Base-by-base conservation (phyloP, 352 stramenopile genomes). In the Pythium pyrilobum region DNA sequence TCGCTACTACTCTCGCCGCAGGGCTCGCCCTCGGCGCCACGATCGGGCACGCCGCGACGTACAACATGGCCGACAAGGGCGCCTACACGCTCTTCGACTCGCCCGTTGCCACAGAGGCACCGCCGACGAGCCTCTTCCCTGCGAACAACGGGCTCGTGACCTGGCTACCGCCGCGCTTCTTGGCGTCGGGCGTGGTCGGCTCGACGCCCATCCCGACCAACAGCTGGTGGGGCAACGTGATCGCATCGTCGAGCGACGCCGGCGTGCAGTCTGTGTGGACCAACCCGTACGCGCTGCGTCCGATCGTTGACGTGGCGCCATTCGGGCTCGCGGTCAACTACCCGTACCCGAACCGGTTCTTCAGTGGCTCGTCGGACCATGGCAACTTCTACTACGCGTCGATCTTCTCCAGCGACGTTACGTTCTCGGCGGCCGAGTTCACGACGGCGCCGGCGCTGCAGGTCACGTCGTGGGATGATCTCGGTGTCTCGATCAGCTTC, bases 221-320 rank as follows among this genome's bases (percentile, higher is more conserved):
- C 56, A 70, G 83, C 46, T 89, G 78, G 78, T 89, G 78, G 78
- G 75, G 73, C 40, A 89, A 87, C 56, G 64, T 89, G 20, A 89
- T 89, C 52, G 71, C 64, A 65, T 57, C 5, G 23, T 54, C 52
- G 24, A 61, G 16, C 5, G 51, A 69, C 23, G 34, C 70, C 2
- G 21, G 62, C 15, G 56, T 84, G 36, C 59, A 82, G 24, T 70
- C 73, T 2, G 74, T 79, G 24, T 89, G 78, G 78, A 69, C 70
- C 3, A 89, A 89, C 43, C 78, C 78, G 44, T 89, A 82, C 61
- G 72, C 64, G 12, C 44, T 85, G 4, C 75, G 71, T 11, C 69
- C 74, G 9, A 65, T 55, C 33, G 59, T 81, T 32, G 56, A 58
- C 18, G 48, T 43, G 24, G 58, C 72, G 16, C 74, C 74, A 2